Conservation (phyloP, 352 stramenopile species). For the Phytophthora pistaciae region DNA sequence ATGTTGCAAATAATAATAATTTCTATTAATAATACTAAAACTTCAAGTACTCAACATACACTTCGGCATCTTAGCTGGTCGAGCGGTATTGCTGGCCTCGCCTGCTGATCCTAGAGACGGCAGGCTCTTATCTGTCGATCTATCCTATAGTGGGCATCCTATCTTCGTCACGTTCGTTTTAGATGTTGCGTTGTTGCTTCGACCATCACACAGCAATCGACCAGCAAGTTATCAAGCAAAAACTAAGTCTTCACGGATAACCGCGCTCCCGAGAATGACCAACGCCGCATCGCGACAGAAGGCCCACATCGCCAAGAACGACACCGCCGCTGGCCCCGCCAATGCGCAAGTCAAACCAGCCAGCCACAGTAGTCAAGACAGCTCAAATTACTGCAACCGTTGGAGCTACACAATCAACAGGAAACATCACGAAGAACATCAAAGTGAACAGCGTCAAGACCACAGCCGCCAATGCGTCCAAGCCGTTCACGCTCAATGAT, state of each 20-base stretch:
- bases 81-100: neutral
- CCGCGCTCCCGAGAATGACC: conserved; percentile 1
- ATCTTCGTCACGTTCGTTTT: neutral
- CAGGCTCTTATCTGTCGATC: neutral
- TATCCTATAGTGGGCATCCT: neutral
- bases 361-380: neutral
- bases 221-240: neutral
- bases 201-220: neutral
- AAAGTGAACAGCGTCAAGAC: neutral
- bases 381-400: neutral
- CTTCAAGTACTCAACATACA: too few relatives aligned
- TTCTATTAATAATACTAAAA: too few relatives aligned
- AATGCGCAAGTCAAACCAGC: conserved; percentile 4
- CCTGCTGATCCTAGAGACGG: neutral
- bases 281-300: conserved; percentile 18
- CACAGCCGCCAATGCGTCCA: conserved; percentile 1
- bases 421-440: conserved; percentile 4
- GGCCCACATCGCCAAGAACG: conserved; percentile 7
- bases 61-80: neutral
- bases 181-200: neutral
- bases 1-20: too few relatives aligned
- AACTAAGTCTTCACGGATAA: neutral
- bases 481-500: conserved; percentile 8
- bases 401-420: conserved; percentile 4
- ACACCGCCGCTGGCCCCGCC: neutral